These are phyloP conservation scores for Solanum pinnatisectum DNA, from an alignment of 257 asterid species.

Conservation along the genomic window DNA sequence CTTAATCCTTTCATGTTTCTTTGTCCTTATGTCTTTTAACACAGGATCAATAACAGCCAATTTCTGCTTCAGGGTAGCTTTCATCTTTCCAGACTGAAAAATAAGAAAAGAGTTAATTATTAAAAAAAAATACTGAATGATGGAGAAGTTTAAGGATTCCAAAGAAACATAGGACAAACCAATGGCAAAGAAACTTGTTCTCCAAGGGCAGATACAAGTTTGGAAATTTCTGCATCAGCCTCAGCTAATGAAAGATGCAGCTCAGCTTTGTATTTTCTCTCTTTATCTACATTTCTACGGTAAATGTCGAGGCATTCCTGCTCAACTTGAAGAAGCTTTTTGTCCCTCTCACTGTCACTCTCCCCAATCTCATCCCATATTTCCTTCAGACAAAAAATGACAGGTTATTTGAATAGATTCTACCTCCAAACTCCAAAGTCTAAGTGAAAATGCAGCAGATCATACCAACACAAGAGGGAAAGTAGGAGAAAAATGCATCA, in stretches of 20 bases:
- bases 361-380: slow-evolving; percentile 83
- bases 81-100: slow-evolving; percentile 29
- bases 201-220: slow-evolving; percentile 55
- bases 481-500: background rate
- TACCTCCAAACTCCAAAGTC: background rate
- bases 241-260: slow-evolving; percentile 49
- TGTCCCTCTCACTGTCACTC: slow-evolving; percentile 56
- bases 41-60: slow-evolving; percentile 40
- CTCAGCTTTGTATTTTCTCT: slow-evolving; percentile 52
- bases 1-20: slow-evolving; percentile 47
- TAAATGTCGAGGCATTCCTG: slow-evolving; percentile 76
- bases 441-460: background rate
- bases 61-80: slow-evolving; percentile 48
- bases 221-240: slow-evolving; percentile 54
- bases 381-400: slow-evolving; percentile 20
- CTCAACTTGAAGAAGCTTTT: slow-evolving; percentile 69
- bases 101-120: background rate
- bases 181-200: slow-evolving; percentile 36
- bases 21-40: slow-evolving; percentile 41
- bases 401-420: background rate
- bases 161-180: slow-evolving; percentile 24
- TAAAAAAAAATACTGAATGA: background rate
- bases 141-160: background rate
- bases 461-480: background rate
- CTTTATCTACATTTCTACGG: slow-evolving; percentile 52